Percentiles rank a stretch among this genome's conserved stretches.
Evolutionary conservation across 257 asterid genomes (phyloP).

Genomic region (Eustoma russellianum): DNA sequence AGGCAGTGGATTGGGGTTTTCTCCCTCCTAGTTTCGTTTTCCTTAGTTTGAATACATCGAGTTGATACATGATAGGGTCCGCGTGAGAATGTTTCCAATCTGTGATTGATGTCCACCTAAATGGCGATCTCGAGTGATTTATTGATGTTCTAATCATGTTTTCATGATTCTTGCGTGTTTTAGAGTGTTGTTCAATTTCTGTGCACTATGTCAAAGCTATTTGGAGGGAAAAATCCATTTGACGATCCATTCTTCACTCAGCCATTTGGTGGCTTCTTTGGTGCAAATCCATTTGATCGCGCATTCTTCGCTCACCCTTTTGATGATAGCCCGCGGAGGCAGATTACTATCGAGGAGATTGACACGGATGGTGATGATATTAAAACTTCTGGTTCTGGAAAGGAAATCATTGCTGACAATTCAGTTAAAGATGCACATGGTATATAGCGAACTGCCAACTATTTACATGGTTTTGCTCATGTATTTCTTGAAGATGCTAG

Average conservation of each 20-base stretch:
- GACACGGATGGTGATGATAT: slow-evolving; percentile 38
- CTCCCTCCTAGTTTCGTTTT: too few species aligned
- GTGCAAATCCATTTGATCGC: slow-evolving; percentile 32
- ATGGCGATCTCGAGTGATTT: too few species aligned
- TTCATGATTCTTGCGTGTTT: too few species aligned
- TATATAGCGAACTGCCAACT: slow-evolving; percentile 2
- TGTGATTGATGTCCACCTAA: too few species aligned
- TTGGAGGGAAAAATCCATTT: slow-evolving; percentile 74
- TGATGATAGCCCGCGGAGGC: slow-evolving; percentile 32
- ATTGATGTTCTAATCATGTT: too few species aligned
- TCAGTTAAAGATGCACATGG: slow-evolving; percentile 26
- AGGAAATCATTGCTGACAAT: slow-evolving; percentile 32
- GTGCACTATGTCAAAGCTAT: slow-evolving; percentile 40
- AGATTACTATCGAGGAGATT: slow-evolving; percentile 58
- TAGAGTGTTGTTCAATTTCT: not conserved
- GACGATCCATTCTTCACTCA: slow-evolving; percentile 67
- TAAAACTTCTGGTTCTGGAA: slow-evolving; percentile 25
- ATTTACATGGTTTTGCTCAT: not conserved
- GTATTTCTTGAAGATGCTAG: not conserved
- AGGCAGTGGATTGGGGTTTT: too few species aligned
- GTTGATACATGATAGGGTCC: too few species aligned
- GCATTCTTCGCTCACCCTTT: slow-evolving; percentile 18
- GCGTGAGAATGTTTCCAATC: too few species aligned
- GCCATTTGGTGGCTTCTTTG: slow-evolving; percentile 43
- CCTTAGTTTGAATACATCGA: too few species aligned